phyloP scores from a whole-genome alignment of 139 green algal species.

The Chlamydomonas schloesseri region DNA sequence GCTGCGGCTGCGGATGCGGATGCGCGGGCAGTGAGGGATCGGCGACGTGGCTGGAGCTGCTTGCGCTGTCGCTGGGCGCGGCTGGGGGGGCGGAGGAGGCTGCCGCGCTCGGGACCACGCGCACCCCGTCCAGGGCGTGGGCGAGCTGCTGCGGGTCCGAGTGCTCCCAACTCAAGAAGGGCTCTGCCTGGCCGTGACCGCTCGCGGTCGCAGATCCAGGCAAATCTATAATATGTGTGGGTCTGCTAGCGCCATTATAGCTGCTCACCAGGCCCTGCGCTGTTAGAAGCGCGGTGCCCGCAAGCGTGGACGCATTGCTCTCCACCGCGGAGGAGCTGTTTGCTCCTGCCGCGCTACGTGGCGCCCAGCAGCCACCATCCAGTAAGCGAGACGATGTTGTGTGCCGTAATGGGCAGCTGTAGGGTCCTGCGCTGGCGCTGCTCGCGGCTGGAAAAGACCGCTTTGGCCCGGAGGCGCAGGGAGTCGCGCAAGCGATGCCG shows the following conservation, averaged over 20 bases:
- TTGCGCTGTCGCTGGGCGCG: no score
- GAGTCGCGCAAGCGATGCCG: neutral
- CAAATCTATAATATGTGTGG: neutral
- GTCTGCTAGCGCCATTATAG: neutral
- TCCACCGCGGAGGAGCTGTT: neutral
- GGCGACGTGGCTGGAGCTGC: no score
- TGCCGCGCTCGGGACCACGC: no score
- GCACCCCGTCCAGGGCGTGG: neutral
- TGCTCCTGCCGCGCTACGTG: neutral
- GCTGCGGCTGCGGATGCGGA: no score
- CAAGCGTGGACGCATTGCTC: conserved; percentile 20
- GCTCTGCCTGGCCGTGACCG: neutral
- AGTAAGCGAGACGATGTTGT: neutral
- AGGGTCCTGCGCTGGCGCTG: neutral
- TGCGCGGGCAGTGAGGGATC: no score
- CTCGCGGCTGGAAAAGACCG: neutral
- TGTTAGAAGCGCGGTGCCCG: conserved; percentile 2
- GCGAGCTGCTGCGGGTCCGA: neutral
- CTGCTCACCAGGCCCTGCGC: neutral
- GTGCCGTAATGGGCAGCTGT: neutral
- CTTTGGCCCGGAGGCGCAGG: neutral
- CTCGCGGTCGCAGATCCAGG: neutral
- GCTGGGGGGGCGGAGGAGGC: no score
- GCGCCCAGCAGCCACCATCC: neutral
- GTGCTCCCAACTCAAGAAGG: neutral